Base-by-base conservation (phyloP, 106 monocot genomes). In the Acanthochlamys bracteata region DNA sequence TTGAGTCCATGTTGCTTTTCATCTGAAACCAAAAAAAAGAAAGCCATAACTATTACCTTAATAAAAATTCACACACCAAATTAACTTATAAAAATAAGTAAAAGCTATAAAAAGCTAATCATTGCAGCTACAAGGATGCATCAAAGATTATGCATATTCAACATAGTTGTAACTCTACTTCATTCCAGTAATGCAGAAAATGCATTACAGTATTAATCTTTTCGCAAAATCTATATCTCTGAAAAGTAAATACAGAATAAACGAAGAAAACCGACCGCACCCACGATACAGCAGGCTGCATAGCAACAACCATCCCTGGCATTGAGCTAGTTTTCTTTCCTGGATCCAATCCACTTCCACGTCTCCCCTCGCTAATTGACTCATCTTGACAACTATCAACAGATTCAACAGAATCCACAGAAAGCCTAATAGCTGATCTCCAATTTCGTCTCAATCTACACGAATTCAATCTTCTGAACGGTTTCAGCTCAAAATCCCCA, bases 21-120 rank as follows among this genome's bases (percentile, higher is more conserved):
- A 84, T 62, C 94, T 95, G 86, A 70, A 82, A 76, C 9, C 69
- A 53, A 64, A 54, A 61, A 41, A n/a, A 39, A 20, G 27, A 20
- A 68, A 10, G 45, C 14, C 11, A 46, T n/a, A n/a, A n/a, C n/a
- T n/a, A n/a, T n/a, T n/a, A n/a, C n/a, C n/a, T n/a, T n/a, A n/a
- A n/a, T n/a, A n/a, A n/a, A n/a, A n/a, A n/a, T n/a, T n/a, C n/a
- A n/a, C n/a, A n/a, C n/a, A n/a, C n/a, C n/a, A n/a, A n/a, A n/a
- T n/a, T n/a, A n/a, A n/a, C n/a, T n/a, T n/a, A n/a, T n/a, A n/a
- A n/a, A n/a, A n/a, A n/a, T n/a, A n/a, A n/a, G n/a, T n/a, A n/a
- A n/a, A n/a, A n/a, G n/a, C 45, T 46, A 14, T 46, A 8, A 10
- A 68, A n/a, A 20, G 6, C 25, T 40, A 61, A 41, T n/a, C 61